These are phyloP conservation scores for Tritrichomonas foetus DNA, from an alignment of 208 protist species.

Conservation along the genomic window DNA sequence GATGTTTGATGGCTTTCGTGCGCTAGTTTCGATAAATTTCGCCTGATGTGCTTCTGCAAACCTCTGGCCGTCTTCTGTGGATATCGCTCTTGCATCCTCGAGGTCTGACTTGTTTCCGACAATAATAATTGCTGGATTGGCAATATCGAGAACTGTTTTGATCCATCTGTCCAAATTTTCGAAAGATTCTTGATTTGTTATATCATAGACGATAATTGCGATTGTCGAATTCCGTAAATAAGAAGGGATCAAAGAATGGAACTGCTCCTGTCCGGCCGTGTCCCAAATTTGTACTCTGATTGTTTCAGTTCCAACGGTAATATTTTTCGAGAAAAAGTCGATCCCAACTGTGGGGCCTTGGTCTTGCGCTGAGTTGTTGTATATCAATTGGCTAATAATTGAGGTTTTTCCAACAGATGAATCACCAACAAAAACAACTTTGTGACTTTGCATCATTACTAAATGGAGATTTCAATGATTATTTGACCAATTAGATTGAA, in stretches of 20 bases:
- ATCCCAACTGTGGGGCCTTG: constrained; percentile 91
- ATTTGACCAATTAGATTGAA: too few relatives aligned
- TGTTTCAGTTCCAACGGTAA: constrained; percentile 83
- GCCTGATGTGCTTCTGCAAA: constrained; percentile 39
- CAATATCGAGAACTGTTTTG: background rate
- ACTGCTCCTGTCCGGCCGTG: constrained; percentile 75
- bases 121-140: constrained; percentile 71
- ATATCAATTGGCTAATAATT: constrained; percentile 50
- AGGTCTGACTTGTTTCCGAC: constrained; percentile 95
- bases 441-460: background rate
- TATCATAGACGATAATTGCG: constrained; percentile 65
- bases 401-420: constrained; percentile 34
- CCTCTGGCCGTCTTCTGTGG: constrained; percentile 51
- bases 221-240: constrained; percentile 89
- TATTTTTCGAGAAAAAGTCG: constrained; percentile 93
- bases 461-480: too few relatives aligned
- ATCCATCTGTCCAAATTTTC: constrained; percentile 23
- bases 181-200: background rate
- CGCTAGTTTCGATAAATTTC: constrained; percentile 1
- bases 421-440: constrained; percentile 34
- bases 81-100: constrained; percentile 52
- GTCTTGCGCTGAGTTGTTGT: constrained; percentile 82
- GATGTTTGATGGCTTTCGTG: background rate
- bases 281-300: constrained; percentile 86
- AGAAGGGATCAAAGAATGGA: constrained; percentile 77